These are phyloP conservation scores for Exophiala lecanii-corni DNA, from an alignment of 2,329 filamentous ascomycete genomes.

Conservation along the genomic window DNA sequence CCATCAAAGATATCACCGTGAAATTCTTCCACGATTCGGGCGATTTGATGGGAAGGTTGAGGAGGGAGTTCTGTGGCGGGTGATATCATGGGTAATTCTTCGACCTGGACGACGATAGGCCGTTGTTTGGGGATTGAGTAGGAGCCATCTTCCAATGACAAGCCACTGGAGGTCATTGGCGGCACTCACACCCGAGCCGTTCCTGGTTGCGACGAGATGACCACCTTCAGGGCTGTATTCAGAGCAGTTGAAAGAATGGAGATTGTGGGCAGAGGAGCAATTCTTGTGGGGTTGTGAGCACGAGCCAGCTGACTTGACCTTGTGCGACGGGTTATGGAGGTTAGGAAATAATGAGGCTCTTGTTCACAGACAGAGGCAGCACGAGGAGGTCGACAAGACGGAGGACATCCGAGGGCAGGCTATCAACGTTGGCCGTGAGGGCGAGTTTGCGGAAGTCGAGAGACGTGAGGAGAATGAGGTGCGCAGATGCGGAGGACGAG, in stretches of 20 bases:
- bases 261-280: background rate
- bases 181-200: background rate
- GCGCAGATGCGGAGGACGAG: no score
- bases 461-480: no score
- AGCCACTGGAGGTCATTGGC: slow-evolving; percentile 20
- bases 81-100: slow-evolving; percentile 11
- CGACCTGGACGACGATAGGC: slow-evolving; percentile 13
- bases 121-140: slow-evolving; percentile 11
- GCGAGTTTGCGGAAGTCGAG: no score
- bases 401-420: no score
- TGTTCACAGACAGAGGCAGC: no score
- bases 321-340: no score
- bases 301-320: background rate
- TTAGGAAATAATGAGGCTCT: no score
- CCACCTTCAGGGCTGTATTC: background rate
- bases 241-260: background rate
- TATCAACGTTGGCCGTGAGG: no score
- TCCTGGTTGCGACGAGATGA: background rate
- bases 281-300: background rate
- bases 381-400: no score
- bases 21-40: no score
- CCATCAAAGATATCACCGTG: no score
- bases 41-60: no score
- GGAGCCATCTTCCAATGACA: slow-evolving; percentile 16
- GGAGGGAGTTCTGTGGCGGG: slow-evolving; percentile 6